These are phyloP conservation scores for Solanum commersonii DNA, from an alignment of 257 asterid genomes.

Conservation along the genomic window DNA sequence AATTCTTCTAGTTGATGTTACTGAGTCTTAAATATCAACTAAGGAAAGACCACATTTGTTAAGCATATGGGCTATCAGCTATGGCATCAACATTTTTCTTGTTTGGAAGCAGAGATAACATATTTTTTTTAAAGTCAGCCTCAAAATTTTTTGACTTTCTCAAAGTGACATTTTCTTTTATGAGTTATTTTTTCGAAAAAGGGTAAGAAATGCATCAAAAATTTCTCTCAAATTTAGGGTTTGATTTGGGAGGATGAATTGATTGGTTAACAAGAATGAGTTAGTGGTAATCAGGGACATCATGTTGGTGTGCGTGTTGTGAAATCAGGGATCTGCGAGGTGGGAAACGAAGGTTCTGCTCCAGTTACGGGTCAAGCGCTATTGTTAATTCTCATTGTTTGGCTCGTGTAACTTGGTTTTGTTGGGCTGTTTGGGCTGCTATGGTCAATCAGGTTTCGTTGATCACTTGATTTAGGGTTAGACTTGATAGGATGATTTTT, in stretches of 20 bases:
- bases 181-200: too few relatives aligned
- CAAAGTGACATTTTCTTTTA: too few relatives aligned
- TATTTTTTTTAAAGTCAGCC: not conserved
- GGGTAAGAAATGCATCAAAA: too few relatives aligned
- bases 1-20: too few relatives aligned
- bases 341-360: conserved; percentile 59
- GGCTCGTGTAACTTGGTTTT: conserved; percentile 75
- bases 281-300: not conserved
- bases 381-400: conserved; percentile 75
- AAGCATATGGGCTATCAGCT: not conserved
- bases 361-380: conserved; percentile 73
- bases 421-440: conserved; percentile 72
- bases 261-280: too few relatives aligned
- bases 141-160: not conserved
- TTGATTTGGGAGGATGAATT: too few relatives aligned
- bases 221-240: too few relatives aligned
- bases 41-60: not conserved
- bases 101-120: not conserved
- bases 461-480: not conserved
- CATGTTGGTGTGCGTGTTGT: conserved; percentile 65
- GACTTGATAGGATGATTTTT: not conserved
- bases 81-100: not conserved
- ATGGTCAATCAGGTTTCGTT: conserved; percentile 15
- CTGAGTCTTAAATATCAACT: not conserved
- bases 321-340: conserved; percentile 61